These are phyloP conservation scores for Irpex lacteus DNA, from an alignment of 1,284 basidiomycete genomes.

Conservation along the genomic window DNA sequence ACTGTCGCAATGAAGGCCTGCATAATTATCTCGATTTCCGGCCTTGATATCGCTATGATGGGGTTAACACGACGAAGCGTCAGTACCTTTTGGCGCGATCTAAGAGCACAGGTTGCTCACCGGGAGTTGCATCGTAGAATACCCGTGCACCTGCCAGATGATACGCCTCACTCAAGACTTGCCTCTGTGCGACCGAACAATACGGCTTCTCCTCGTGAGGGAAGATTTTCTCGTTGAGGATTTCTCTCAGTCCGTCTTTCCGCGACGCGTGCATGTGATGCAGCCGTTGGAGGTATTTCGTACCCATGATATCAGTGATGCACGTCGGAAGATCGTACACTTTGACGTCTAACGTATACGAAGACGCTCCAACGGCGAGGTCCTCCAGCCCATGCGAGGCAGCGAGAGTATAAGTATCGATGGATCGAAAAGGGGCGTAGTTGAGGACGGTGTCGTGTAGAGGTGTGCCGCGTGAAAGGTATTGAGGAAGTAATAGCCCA, in stretches of 20 bases:
- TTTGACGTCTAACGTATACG: slow-evolving; percentile 32
- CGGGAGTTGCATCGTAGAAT: not conserved
- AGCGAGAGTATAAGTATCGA: slow-evolving; percentile 37
- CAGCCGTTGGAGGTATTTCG: slow-evolving; percentile 38
- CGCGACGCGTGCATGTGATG: slow-evolving; percentile 38
- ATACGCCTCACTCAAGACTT: slow-evolving; percentile 19
- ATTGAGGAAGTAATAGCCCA: slow-evolving; percentile 23
- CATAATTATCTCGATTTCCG: not conserved
- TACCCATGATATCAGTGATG: slow-evolving; percentile 33
- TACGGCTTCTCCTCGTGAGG: slow-evolving; percentile 26
- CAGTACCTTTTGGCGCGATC: no score
- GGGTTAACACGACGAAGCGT: no score
- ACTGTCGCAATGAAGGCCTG: not conserved
- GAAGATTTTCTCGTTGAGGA: slow-evolving; percentile 32
- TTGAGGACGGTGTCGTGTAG: slow-evolving; percentile 29
- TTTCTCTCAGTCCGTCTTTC: slow-evolving; percentile 32
- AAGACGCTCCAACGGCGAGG: slow-evolving; percentile 34
- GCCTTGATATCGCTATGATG: not conserved
- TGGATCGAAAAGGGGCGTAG: slow-evolving; percentile 25
- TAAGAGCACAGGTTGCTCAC: not conserved
- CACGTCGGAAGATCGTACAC: slow-evolving; percentile 33
- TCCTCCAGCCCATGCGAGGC: slow-evolving; percentile 30
- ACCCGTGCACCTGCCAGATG: not conserved
- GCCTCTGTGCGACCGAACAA: slow-evolving; percentile 29
- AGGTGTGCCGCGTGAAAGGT: slow-evolving; percentile 22